Evolutionary conservation across 1,284 basidiomycete species (phyloP), one percentile per base, ranked within the genome.

Genomic region (Leccinum holopus): DNA sequence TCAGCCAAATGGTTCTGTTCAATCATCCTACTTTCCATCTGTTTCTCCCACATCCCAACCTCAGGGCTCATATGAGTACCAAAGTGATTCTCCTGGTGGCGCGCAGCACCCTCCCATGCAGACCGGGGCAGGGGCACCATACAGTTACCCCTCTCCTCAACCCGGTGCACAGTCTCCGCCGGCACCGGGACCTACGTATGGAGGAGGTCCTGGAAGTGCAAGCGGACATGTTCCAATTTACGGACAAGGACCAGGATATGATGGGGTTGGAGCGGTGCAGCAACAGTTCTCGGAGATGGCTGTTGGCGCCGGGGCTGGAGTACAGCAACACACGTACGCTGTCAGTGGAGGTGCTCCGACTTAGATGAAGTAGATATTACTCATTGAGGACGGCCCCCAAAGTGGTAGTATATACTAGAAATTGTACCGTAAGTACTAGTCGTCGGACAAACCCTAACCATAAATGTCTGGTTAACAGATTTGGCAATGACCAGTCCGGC

Each of bases 211-310:
- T 0, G 72, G 69, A 4, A 71, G 67, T 60, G 70, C 25, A 6
- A 68, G 60, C 33, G 73, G 62, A 32, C 72, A 75, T 39, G 58
- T 11, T 55, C 16, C 63, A 28, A 60, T 44, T 10, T 71, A 65
- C 51, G 70, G 65, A 37, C 70, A 64, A 37, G 62, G 51, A 41
- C 6, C 63, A 44, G 70, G 64, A 11, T 70, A 70, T 44, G 68
- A 74, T 21, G 64, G 62, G 35, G 63, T 71, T 28, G 69, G 66
- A 47, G 37, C 47, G 9, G 41, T 76, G 51, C 71, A 74, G 54
- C 67, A 75, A 39, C 74, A 76, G 5, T 74, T 76, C 54, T 75
- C 74, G 58, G 74, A 71, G 44, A 76, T 74, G 72, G 63, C 25
- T 35, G 65, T 75, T 33, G 70, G 61, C 8, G 52, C 71, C 52